Percentiles rank a stretch among this genome's conserved stretches.
phyloP scores from a whole-genome alignment of 1,284 basidiomycete species.

The Chondrostereum purpureum region DNA sequence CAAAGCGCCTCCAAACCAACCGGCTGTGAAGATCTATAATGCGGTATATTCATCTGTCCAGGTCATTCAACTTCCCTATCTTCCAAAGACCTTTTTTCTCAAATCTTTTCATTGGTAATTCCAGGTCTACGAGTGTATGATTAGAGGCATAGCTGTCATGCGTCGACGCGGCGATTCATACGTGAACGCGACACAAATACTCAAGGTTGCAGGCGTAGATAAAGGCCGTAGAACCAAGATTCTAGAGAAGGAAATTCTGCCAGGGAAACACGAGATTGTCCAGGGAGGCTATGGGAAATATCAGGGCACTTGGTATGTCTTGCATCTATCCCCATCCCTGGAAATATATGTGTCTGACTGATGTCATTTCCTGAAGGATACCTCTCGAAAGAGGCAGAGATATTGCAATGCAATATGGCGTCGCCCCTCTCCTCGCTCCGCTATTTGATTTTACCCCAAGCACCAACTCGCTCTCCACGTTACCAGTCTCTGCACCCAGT shows the following conservation, averaged over 20 bases:
- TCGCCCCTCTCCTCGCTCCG: slow-evolving; percentile 76
- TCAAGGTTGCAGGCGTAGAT: slow-evolving; percentile 98
- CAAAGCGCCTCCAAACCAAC: slow-evolving; percentile 30
- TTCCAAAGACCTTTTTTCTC: slow-evolving; percentile 12
- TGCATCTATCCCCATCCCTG: slow-evolving; percentile 4
- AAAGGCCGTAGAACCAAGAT: slow-evolving; percentile 97
- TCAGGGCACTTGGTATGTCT: slow-evolving; percentile 90
- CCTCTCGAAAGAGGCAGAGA: slow-evolving; percentile 87
- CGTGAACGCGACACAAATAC: slow-evolving; percentile 97
- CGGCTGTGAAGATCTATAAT: slow-evolving; percentile 81
- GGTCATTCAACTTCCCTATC: slow-evolving; percentile 31
- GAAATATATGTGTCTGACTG: too few relatives aligned
- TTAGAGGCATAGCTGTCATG: slow-evolving; percentile 98
- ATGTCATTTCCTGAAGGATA: slow-evolving; percentile 52
- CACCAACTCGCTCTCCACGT: slow-evolving; percentile 53
- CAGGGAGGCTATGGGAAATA: slow-evolving; percentile 99
- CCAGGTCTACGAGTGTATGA: slow-evolving; percentile 93
- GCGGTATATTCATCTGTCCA: slow-evolving; percentile 84
- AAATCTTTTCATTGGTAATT: slow-evolving; percentile 33
- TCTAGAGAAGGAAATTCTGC: slow-evolving; percentile 94
- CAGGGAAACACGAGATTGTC: slow-evolving; percentile 96
- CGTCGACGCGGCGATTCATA: slow-evolving; percentile 89
- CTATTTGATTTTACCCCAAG: slow-evolving; percentile 88
- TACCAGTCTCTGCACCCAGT: slow-evolving; percentile 47
- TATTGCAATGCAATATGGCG: slow-evolving; percentile 86